A percentile compares a stretch with the other conserved stretches of the same genome.
These are phyloP conservation scores for Picochlorum sp. DNA, from an alignment of 139 green algal species.

Conservation along the genomic window DNA sequence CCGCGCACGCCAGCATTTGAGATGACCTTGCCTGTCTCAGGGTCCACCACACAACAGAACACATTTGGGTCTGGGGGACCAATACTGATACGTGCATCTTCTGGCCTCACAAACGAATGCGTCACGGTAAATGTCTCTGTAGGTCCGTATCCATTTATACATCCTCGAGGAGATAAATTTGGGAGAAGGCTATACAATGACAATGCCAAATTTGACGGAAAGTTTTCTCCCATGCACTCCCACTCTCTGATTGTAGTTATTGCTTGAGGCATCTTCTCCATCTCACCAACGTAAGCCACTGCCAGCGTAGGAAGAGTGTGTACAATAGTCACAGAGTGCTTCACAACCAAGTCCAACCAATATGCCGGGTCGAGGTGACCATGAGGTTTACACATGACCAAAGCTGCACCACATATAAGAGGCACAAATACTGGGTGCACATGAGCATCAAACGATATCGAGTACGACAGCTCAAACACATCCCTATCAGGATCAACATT, in stretches of 20 bases:
- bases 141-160: background rate
- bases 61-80: constrained; percentile 33
- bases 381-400: constrained; percentile 6
- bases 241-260: too few species aligned
- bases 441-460: constrained; percentile 23
- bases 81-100: constrained; percentile 8
- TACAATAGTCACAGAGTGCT: too few species aligned
- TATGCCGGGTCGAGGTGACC: constrained; percentile 14
- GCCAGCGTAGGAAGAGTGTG: too few species aligned
- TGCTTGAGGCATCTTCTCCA: too few species aligned
- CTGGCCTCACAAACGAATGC: background rate
- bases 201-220: background rate
- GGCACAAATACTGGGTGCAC: background rate
- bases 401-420: background rate
- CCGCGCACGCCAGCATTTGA: constrained; percentile 17
- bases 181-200: too few species aligned
- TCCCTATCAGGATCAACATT: background rate
- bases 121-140: background rate
- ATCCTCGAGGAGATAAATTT: background rate
- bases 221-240: constrained; percentile 2
- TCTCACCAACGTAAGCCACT: too few species aligned
- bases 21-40: constrained; percentile 13
- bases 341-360: too few species aligned
- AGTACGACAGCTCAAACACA: background rate
- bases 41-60: constrained; percentile 26